Evolutionary conservation across 768 basidiomycete species (phyloP), one percentile per base, ranked within the genome.

Genomic region (Boletus sp.): DNA sequence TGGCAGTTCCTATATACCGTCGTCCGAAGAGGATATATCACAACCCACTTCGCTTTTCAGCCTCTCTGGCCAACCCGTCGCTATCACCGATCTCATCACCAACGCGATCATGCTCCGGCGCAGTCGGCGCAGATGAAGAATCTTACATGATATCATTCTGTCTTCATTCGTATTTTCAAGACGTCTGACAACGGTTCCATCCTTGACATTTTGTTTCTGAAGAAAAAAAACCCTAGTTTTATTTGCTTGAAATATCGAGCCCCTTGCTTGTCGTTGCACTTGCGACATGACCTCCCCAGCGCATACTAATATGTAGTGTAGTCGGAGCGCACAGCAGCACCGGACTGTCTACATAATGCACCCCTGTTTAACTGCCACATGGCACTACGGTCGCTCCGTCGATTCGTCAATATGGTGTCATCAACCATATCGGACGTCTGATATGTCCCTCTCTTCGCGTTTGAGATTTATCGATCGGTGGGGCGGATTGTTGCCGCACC

Each of bases 381-480:
- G 24, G 24, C 20, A 7, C 40, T 41, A 41, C 40, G 18, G 36
- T 18, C 41, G 17, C 8, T 30, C 29, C 29, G n/a, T 30, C 29
- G 29, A 46, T 28, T 30, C 45, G 44, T 29, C 15, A 29, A 29
- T 30, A 46, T 29, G 29, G 15, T 18, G 42, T 55, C 50, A 50
- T 52, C 54, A 7, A 6, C 47, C 39, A 36, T n/a, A 32, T 62
- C 50, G 48, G 58, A 55, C 28, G n/a, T 41, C 39, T 46, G 52
- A 41, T 42, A 17, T 7, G 24, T 39, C 24, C 20, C 32, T 12
- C n/a, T 40, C 6, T 7, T 36, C 44, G 51, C 33, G 57, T 57
- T 44, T 57, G 53, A 57, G 59, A 54, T 15, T 24, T 11, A 40
- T 47, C 28, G 47, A 36, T 50, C 46, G 40, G 32, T 47, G 32